These are phyloP conservation scores for Aegilops sharonensis DNA, from an alignment of 176 grass and related monocot genomes.

Conservation along the genomic window DNA sequence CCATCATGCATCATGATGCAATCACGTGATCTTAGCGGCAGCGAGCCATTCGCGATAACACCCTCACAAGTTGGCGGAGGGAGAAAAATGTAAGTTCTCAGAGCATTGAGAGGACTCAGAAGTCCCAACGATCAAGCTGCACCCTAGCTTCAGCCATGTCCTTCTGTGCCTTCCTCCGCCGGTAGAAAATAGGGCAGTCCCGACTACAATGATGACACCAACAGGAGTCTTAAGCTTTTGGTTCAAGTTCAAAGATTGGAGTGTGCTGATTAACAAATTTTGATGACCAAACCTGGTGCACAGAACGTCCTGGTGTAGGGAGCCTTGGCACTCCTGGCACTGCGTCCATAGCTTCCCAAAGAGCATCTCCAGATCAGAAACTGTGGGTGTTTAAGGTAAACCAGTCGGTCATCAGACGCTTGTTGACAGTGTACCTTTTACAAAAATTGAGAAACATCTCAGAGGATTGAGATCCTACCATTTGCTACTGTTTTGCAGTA, in stretches of 20 bases:
- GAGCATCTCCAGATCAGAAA: constrained; percentile 82
- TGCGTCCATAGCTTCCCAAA: constrained; percentile 98
- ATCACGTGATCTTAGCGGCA: background rate
- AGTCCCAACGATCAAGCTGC: constrained; percentile 93
- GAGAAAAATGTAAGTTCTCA: background rate
- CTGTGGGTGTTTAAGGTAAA: constrained; percentile 31
- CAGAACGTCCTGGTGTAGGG: constrained; percentile 96
- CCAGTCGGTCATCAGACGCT: background rate
- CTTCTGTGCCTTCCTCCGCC: constrained; percentile 92
- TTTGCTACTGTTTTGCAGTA: constrained; percentile 94
- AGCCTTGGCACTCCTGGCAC: constrained; percentile 98
- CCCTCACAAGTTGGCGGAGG: background rate
- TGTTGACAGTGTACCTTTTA: background rate
- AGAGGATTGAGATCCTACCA: constrained; percentile 42
- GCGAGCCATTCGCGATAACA: background rate
- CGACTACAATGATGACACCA: constrained; percentile 40
- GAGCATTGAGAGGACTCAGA: constrained; percentile 38
- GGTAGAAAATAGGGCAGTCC: constrained; percentile 97
- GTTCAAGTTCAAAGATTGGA: background rate
- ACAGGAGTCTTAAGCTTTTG: background rate
- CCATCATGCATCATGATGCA: constrained; percentile 19
- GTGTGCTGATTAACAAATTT: background rate
- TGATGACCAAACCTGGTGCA: constrained; percentile 71
- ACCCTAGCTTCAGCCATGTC: constrained; percentile 95
- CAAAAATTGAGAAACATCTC: background rate